phyloP scores from a whole-genome alignment of 306 rosid genomes.

The Oxytropis ochrocephala region DNA sequence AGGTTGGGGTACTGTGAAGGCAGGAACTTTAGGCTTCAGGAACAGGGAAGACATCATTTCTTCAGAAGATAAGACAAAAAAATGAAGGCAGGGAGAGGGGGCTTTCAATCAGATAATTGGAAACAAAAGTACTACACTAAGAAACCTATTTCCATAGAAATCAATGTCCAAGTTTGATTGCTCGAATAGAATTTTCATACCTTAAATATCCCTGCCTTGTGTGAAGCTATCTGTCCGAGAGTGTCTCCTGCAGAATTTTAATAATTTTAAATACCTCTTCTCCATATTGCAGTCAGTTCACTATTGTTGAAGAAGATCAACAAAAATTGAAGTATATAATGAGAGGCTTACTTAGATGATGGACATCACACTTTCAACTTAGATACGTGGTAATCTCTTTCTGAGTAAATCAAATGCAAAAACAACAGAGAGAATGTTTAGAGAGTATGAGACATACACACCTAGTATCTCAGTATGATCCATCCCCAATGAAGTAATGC shows the following conservation, averaged over 20 bases:
- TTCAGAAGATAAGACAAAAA: slow-evolving; percentile 38
- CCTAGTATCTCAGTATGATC: slow-evolving; percentile 70
- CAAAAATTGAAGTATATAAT: background rate
- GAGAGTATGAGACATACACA: slow-evolving; percentile 18
- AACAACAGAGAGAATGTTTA: slow-evolving; percentile 11
- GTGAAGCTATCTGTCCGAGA: slow-evolving; percentile 56
- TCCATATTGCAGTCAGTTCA: background rate
- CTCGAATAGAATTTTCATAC: slow-evolving; percentile 29
- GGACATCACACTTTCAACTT: background rate
- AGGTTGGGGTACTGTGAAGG: slow-evolving; percentile 69
- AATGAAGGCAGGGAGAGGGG: background rate
- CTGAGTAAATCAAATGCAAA: slow-evolving; percentile 15
- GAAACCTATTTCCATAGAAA: slow-evolving; percentile 19
- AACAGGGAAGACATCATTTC: slow-evolving; percentile 41
- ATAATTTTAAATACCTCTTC: background rate
- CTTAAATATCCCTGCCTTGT: slow-evolving; percentile 82
- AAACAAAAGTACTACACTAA: slow-evolving; percentile 21
- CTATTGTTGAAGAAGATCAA: background rate
- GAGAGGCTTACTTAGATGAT: slow-evolving; percentile 9
- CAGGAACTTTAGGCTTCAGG: slow-evolving; percentile 74
- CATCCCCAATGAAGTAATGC: slow-evolving; percentile 75
- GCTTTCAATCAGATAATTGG: slow-evolving; percentile 27
- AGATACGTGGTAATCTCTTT: background rate
- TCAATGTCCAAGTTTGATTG: slow-evolving; percentile 20
- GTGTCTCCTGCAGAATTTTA: slow-evolving; percentile 49